Evolutionary conservation across 2,329 filamentous ascomycete species (phyloP).

Genomic region (Hypoxylon sp.): DNA sequence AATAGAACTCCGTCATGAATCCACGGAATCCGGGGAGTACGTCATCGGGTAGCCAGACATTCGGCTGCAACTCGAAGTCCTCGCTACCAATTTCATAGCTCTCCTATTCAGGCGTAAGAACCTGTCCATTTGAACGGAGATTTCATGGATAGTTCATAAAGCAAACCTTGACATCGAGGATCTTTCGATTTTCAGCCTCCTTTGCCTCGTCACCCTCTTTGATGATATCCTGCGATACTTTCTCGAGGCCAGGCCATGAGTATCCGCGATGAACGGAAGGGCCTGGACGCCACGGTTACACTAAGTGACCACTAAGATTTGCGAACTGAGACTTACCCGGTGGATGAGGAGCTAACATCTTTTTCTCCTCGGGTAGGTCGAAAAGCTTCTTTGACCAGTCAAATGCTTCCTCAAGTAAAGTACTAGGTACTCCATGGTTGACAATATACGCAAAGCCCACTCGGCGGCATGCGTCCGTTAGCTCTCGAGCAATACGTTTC

Average conservation of each 20-base stretch:
- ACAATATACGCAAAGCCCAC: conserved; percentile 55
- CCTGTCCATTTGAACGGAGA: neutral
- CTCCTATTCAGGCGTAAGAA: conserved; percentile 57
- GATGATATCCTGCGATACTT: conserved; percentile 63
- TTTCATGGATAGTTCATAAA: neutral
- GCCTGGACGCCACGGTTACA: conserved; percentile 50
- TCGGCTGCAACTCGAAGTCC: conserved; percentile 60
- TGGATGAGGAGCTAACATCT: conserved; percentile 57
- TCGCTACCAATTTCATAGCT: conserved; percentile 68
- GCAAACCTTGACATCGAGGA: conserved; percentile 67
- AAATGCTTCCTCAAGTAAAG: conserved; percentile 58
- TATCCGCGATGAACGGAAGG: conserved; percentile 68
- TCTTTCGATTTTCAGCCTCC: conserved; percentile 59
- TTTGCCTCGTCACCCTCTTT: conserved; percentile 59
- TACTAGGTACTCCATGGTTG: conserved; percentile 54
- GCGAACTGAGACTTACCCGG: conserved; percentile 43
- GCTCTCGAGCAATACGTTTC: conserved; percentile 48
- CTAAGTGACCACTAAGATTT: neutral
- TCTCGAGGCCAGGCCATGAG: conserved; percentile 68
- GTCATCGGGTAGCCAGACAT: conserved; percentile 64
- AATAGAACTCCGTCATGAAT: conserved; percentile 66
- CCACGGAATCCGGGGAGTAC: conserved; percentile 62
- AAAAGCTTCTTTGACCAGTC: conserved; percentile 54
- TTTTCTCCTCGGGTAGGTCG: conserved; percentile 53
- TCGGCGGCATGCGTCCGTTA: conserved; percentile 52